Percentiles rank a stretch among this genome's conserved stretches.
phyloP scores from a whole-genome alignment of 2,329 filamentous ascomycete genomes.

The Phyllosticta citrichinensis region DNA sequence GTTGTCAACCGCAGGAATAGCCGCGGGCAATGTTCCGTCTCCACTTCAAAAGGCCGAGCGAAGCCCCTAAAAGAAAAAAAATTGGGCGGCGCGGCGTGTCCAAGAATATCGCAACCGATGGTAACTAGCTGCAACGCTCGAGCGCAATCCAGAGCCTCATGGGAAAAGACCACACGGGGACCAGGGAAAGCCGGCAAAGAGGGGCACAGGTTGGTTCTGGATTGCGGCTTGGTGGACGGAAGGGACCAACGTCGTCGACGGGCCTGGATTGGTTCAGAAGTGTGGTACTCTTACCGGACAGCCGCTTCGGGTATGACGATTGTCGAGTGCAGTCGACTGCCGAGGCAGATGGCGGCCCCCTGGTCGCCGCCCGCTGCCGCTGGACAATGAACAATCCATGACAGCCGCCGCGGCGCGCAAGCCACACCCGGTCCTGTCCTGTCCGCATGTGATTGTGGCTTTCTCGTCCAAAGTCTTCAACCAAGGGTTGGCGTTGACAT shows the following conservation, averaged over 20 bases:
- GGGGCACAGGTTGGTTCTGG: background rate
- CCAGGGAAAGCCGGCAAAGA: background rate
- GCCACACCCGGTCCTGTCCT: background rate
- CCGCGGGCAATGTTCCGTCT: background rate
- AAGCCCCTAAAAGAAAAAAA: background rate
- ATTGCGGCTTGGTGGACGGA: background rate
- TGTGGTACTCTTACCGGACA: background rate
- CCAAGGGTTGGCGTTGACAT: background rate
- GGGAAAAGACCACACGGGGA: background rate
- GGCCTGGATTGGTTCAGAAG: background rate
- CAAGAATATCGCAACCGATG: background rate
- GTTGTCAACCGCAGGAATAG: background rate
- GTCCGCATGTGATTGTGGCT: slow-evolving; percentile 9
- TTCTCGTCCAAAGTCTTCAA: background rate
- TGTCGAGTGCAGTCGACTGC: background rate
- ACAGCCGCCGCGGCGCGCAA: background rate
- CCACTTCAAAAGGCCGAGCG: background rate
- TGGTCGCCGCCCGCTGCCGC: background rate
- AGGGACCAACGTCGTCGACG: background rate
- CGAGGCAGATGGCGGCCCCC: background rate
- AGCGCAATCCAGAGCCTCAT: background rate
- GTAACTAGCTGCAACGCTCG: background rate
- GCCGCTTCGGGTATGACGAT: background rate
- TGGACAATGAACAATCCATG: background rate
- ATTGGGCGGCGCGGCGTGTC: background rate